Conservation (phyloP, 2,329 filamentous ascomycete species). For the Colletotrichum nymphaeae region DNA sequence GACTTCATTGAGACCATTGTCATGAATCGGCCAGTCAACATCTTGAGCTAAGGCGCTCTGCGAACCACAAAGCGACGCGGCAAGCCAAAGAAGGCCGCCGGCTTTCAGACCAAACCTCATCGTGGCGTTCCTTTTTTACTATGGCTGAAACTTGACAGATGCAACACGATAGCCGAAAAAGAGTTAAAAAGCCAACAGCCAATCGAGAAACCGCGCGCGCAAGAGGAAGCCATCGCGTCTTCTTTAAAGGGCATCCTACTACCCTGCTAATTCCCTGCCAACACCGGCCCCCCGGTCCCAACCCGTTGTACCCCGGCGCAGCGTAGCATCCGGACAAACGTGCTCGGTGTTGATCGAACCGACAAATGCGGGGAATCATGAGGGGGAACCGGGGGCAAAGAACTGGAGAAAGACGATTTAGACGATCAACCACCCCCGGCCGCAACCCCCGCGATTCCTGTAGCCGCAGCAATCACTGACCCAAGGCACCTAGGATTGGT, state of each 20-base stretch:
- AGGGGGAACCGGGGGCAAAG: slow-evolving; percentile 17
- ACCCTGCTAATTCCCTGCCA: too few species aligned
- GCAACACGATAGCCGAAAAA: background rate
- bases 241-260: slow-evolving; percentile 4
- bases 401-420: background rate
- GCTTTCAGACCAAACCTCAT: slow-evolving; percentile 30
- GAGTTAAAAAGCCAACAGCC: background rate
- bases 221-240: background rate
- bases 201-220: slow-evolving; percentile 15
- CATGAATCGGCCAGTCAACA: slow-evolving; percentile 42
- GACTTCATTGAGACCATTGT: slow-evolving; percentile 46
- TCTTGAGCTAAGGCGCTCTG: slow-evolving; percentile 15
- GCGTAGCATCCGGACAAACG: slow-evolving; percentile 28
- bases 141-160: background rate
- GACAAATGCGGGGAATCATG: slow-evolving; percentile 34
- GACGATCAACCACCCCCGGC: slow-evolving; percentile 21
- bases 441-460: slow-evolving; percentile 23
- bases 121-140: background rate
- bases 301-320: background rate
- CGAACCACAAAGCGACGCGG: slow-evolving; percentile 25
- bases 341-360: slow-evolving; percentile 33
- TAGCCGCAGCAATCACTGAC: slow-evolving; percentile 32
- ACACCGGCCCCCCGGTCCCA: background rate
- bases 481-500: background rate
- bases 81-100: slow-evolving; percentile 29